phyloP scores from a whole-genome alignment of 495 filamentous ascomycete species.

The Neurospora intermedia region DNA sequence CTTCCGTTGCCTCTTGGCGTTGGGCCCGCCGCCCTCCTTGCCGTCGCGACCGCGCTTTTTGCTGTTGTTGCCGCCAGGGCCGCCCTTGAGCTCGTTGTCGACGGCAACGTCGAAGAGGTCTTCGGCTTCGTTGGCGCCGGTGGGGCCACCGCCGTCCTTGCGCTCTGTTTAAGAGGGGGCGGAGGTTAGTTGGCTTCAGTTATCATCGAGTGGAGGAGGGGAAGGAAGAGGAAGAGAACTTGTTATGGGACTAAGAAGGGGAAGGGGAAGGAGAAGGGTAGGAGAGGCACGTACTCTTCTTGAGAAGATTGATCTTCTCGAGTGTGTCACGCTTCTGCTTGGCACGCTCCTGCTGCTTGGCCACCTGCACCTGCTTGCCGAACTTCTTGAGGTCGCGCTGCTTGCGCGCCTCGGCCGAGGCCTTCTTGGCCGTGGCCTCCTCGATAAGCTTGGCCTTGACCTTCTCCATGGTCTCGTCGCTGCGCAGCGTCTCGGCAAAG shows the following conservation, averaged over 20 bases:
- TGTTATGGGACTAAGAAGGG: not conserved
- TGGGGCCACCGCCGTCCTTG: constrained; percentile 54
- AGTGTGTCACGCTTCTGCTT: constrained; percentile 84
- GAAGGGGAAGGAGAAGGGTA: not conserved
- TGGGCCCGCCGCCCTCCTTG: constrained; percentile 32
- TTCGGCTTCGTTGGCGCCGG: constrained; percentile 64
- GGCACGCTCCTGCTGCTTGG: constrained; percentile 83
- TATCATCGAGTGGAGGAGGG: not conserved
- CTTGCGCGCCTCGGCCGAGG: constrained; percentile 78
- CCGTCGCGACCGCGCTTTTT: constrained; percentile 26
- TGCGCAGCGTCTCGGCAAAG: constrained; percentile 98
- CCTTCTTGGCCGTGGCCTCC: constrained; percentile 85
- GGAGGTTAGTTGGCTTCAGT: not conserved
- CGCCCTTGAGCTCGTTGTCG: constrained; percentile 56
- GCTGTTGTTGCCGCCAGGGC: constrained; percentile 26
- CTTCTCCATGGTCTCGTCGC: constrained; percentile 94
- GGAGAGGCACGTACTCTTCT: constrained; percentile 62
- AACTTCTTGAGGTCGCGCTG: constrained; percentile 97
- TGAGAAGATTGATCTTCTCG: constrained; percentile 86
- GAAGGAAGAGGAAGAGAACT: not conserved
- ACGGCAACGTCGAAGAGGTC: constrained; percentile 93
- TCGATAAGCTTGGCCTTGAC: constrained; percentile 91
- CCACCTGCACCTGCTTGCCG: constrained; percentile 95
- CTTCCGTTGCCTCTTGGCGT: constrained; percentile 78
- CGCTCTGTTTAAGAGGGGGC: constrained; percentile 51